Base-by-base conservation (phyloP, 257 asterid genomes). In the Rehmannia glutinosa region DNA sequence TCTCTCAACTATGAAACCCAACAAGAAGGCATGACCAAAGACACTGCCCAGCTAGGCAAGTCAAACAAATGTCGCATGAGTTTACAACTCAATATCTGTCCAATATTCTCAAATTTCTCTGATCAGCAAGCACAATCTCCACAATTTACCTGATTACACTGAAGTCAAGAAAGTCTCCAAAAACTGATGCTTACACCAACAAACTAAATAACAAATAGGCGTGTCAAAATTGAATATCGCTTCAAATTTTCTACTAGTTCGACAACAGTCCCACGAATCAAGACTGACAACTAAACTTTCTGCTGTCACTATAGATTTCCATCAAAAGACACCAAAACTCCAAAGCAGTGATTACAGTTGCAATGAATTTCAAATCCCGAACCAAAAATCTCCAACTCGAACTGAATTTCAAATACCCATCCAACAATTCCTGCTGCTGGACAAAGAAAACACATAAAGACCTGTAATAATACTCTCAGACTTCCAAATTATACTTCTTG, bases 1-100 rank as follows among this genome's bases (percentile, higher is more conserved):
- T 69, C 78, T 50, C 84, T 78, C 56, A 62, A 60, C 24, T 61
- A 54, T 32, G 70, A 72, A 62, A 50, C 77, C 64, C 75, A 78
- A 33, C 79, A 69, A 75, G 42, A 28, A 81, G 47, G 71, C 69
- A 67, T 65, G 25, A 68, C 71, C 52, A 64, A 63, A 17, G 36
- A 64, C 50, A 27, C 55, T 16, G 50, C 66, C 57, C 65, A 42
- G 42, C 69, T 41, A 25, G n/a, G 68, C 69, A 66, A 77, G 62
- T 55, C 68, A 25, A 75, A 62, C 65, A 68, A 52, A 60, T 46
- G 55, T 39, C 21, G 53, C 32, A 38, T 53, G 46, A 35, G 73
- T 64, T 30, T 13, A 33, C 5, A 73, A 70, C 59, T 66, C 66
- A 39, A 41, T 30, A 42, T 17, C 53, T 68, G 57, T 49, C 43